Evolutionary conservation across 2,329 filamentous ascomycete genomes (phyloP), one percentile per base, ranked within the genome.

Genomic region (Aspergillus sp.): DNA sequence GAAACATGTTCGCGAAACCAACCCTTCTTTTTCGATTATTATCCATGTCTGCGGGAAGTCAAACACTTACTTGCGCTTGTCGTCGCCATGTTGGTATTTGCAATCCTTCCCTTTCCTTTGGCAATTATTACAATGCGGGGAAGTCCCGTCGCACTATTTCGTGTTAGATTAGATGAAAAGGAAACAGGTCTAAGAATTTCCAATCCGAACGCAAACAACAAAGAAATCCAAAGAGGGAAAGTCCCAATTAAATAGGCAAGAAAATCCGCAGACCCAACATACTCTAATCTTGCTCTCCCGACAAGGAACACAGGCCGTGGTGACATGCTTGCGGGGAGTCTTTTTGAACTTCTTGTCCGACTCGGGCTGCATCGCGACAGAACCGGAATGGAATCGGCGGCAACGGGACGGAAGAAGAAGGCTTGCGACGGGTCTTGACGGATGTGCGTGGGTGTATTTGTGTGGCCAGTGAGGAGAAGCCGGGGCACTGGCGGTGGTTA

Each of bases 261-360:
- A 25, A 20, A 35, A 12, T 30, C 25, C 9, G 25, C 25, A 30
- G 25, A 30, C 17, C 10, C 37, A 45, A 47, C 63, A 49, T 60
- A 71, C 70, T 54, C 69, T 67, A 51, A 73, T 68, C 44, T 73
- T 73, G 52, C 70, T 73, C 54, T 73, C 70, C 20, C 70, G 67
- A 50, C 70, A 73, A 20, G 68, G 67, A 25, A 72, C 69, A 47
- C 70, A 73, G 7, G 70, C 70, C 1, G 70, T 73, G 2, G 70
- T 73, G 53, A 72, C 67, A 53, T 73, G 69, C 52, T 70, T 72
- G 45, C 70, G 63, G 17, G 61, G 62, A 7, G 59, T 49, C 55
- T 60, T 65, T 46, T 61, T 65, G n/a, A 53, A 47, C 53, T 44
- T 30, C 19, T 59, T 62, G 39, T 60, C 57, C 33, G 54, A 46